Base-by-base conservation (phyloP, 805 yeast genomes). In the Wickerhamomyces alni region DNA sequence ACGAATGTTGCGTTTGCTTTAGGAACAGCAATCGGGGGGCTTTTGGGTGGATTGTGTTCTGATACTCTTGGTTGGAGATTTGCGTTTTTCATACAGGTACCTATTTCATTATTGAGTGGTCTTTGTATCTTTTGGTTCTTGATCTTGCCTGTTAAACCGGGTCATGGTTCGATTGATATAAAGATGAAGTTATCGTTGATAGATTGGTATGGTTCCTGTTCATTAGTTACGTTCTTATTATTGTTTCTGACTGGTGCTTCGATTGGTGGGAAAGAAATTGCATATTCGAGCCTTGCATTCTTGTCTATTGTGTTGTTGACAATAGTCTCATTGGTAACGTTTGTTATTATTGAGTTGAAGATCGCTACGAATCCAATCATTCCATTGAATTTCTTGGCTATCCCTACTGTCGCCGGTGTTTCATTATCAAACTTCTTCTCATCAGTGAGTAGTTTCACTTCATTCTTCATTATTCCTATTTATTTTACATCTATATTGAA, bases 1-100 rank as follows among this genome's bases (percentile, higher is more conserved):
- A 83, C 83, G 27, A 87, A 87, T 57, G 67, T 87, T 16, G 77
- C 77, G 31, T 88, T 74, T 54, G 91, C 88, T 12, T 55, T 78
- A 16, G 96, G 96, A 5, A 80, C 87, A 2, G 80, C 83, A 1
- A 57, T 72, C 35, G 94, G 94, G 13, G 89, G 88, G 2, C 55
- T 74, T 4, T 52, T 77, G 31, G 84, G 82, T 22, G 87, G 87
- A 5, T 44, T 69, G 22, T 61, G 80, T 36, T 57, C 51, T 16
- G 49, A 45, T 25, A 9, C 35, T 2, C 25, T 55, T 30, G 88
- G 88, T 3, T 57, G 76, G 51, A 69, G 40, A 35, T 71, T 35
- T 67, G 77, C 81, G 1, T 78, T 77, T 49, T 47, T 67, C 24
- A 43, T 70, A 36, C 82, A 80, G 52, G 66, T 74, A 13, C 77